phyloP scores from a whole-genome alignment of 2,329 filamentous ascomycete species.

The Calonectria pseudoturangicola region DNA sequence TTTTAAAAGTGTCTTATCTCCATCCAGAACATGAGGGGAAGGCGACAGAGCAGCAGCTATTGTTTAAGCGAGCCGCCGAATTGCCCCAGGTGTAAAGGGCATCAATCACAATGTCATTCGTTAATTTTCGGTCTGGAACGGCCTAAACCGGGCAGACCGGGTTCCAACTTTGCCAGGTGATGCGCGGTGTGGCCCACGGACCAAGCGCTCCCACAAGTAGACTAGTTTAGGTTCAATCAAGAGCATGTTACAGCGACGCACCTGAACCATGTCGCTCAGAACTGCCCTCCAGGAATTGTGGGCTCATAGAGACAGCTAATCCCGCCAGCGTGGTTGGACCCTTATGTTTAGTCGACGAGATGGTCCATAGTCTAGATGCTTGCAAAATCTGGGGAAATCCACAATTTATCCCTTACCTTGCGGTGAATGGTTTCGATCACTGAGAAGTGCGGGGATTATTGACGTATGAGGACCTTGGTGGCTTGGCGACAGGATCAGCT shows the following conservation, averaged over 20 bases:
- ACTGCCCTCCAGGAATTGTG: neutral
- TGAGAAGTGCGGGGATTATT: neutral
- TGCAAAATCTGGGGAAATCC: slow-evolving; percentile 13
- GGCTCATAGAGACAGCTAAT: neutral
- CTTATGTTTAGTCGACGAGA: neutral
- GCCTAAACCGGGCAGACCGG: no score
- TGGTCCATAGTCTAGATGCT: neutral
- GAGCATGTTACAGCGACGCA: slow-evolving; percentile 14
- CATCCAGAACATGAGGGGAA: neutral
- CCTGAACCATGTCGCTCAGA: slow-evolving; percentile 1
- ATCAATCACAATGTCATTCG: neutral
- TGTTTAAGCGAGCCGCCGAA: neutral
- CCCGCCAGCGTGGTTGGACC: neutral
- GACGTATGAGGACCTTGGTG: neutral
- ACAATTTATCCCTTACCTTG: neutral
- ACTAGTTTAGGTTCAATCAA: neutral
- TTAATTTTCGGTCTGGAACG: neutral
- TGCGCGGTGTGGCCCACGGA: neutral
- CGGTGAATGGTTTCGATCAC: neutral
- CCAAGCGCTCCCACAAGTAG: neutral
- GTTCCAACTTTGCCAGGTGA: neutral
- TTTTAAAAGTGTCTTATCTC: neutral
- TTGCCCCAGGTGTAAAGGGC: neutral
- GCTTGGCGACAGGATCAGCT: neutral
- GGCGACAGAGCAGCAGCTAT: neutral